Percentiles rank a stretch among this genome's conserved stretches.
Conservation (phyloP, 2,329 filamentous ascomycete species). For the Pseudogymnoascus sp. region DNA sequence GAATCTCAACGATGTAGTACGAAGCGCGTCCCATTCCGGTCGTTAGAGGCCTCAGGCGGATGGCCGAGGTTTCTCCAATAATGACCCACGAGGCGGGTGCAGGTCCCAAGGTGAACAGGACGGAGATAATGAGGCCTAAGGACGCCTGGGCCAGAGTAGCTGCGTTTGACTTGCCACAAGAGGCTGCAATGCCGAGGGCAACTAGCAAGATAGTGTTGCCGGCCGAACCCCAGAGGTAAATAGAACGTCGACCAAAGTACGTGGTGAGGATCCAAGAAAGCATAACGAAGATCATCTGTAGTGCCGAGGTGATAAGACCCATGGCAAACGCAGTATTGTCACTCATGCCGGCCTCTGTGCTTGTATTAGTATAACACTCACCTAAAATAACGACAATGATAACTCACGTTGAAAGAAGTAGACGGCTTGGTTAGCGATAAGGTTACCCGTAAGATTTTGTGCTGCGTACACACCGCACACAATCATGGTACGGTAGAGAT, state of each 20-base stretch:
- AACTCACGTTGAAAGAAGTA: slow-evolving; percentile 46
- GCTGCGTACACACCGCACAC: slow-evolving; percentile 51
- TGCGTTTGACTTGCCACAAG: background rate
- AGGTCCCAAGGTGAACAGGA: slow-evolving; percentile 55
- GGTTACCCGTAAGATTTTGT: slow-evolving; percentile 55
- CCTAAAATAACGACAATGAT: background rate
- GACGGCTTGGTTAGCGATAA: slow-evolving; percentile 56
- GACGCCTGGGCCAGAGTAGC: slow-evolving; percentile 13
- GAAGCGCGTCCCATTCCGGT: slow-evolving; percentile 56
- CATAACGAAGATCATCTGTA: slow-evolving; percentile 57
- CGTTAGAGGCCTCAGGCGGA: slow-evolving; percentile 56
- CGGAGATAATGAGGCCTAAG: slow-evolving; percentile 45
- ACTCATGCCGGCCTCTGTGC: slow-evolving; percentile 51
- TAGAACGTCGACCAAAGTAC: slow-evolving; percentile 46
- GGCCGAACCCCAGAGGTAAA: slow-evolving; percentile 9
- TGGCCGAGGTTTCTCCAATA: slow-evolving; percentile 59
- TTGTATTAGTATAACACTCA: slow-evolving; percentile 1
- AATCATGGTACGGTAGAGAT: slow-evolving; percentile 47
- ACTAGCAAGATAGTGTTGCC: slow-evolving; percentile 24
- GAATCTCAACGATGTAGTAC: slow-evolving; percentile 60
- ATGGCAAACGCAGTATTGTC: slow-evolving; percentile 51
- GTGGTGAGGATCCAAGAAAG: slow-evolving; percentile 60
- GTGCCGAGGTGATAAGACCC: slow-evolving; percentile 57
- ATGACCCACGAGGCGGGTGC: slow-evolving; percentile 61
- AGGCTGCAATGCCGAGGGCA: slow-evolving; percentile 24